Percentiles rank a stretch among this genome's conserved stretches.
These are phyloP conservation scores for Agaricus bisporus DNA, from an alignment of 768 basidiomycete genomes.

Conservation along the genomic window DNA sequence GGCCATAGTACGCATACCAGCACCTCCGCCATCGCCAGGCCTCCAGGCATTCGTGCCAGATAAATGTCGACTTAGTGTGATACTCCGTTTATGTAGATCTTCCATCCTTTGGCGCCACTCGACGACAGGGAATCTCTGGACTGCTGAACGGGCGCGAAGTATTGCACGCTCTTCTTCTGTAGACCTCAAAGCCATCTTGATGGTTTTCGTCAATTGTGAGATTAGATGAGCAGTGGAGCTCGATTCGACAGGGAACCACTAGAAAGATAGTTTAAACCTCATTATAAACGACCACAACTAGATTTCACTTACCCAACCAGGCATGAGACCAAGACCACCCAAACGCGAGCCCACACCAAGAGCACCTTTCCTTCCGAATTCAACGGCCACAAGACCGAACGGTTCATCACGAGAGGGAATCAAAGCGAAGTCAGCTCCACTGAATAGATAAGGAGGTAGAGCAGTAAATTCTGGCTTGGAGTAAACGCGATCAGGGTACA, in stretches of 20 bases:
- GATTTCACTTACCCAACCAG: slow-evolving; percentile 76
- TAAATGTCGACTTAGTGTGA: slow-evolving; percentile 57
- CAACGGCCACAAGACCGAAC: slow-evolving; percentile 92
- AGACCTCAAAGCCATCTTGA: slow-evolving; percentile 91
- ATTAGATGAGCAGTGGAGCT: slow-evolving; percentile 90
- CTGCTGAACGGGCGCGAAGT: slow-evolving; percentile 86
- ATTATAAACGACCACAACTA: neutral
- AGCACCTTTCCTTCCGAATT: slow-evolving; percentile 95
- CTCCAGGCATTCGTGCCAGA: slow-evolving; percentile 79
- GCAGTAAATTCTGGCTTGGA: slow-evolving; percentile 98
- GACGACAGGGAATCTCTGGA: slow-evolving; percentile 95
- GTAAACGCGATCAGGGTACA: slow-evolving; percentile 89
- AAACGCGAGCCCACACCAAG: slow-evolving; percentile 92
- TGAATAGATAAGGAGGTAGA: slow-evolving; percentile 88
- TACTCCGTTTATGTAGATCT: slow-evolving; percentile 88
- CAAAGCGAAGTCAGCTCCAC: slow-evolving; percentile 91
- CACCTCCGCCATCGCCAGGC: slow-evolving; percentile 57
- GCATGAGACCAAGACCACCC: slow-evolving; percentile 94
- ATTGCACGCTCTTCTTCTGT: slow-evolving; percentile 88
- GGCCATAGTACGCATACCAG: slow-evolving; percentile 40
- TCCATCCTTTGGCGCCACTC: slow-evolving; percentile 97
- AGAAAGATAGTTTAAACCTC: slow-evolving; percentile 7
- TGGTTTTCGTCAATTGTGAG: slow-evolving; percentile 89
- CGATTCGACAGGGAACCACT: slow-evolving; percentile 98
- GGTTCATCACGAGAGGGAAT: slow-evolving; percentile 97